Conservation (phyloP, 768 basidiomycete species). For the Asterophora parasitica region DNA sequence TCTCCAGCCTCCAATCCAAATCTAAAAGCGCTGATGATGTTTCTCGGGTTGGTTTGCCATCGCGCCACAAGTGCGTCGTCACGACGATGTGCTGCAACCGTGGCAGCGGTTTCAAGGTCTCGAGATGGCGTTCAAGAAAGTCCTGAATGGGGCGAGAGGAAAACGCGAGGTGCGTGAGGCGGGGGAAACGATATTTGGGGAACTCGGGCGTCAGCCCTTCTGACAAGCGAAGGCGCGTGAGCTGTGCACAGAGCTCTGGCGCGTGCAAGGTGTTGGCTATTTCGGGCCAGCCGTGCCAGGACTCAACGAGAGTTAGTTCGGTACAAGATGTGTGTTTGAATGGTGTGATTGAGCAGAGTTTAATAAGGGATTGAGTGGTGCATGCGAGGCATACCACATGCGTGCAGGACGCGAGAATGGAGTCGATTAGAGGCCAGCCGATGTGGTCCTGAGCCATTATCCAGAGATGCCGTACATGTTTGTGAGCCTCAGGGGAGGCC, state of each 20-base stretch:
- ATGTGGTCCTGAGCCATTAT: slow-evolving; percentile 9
- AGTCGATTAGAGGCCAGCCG: slow-evolving; percentile 8
- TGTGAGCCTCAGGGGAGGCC: neutral
- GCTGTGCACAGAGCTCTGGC: slow-evolving; percentile 5
- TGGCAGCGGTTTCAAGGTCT: slow-evolving; percentile 1
- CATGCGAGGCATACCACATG: slow-evolving; percentile 10
- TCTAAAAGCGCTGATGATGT: slow-evolving; percentile 8
- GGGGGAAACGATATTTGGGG: slow-evolving; percentile 9
- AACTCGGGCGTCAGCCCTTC: slow-evolving; percentile 13
- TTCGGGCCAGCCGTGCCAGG: slow-evolving; percentile 9
- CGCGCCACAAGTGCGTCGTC: slow-evolving; percentile 8
- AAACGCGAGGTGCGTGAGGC: slow-evolving; percentile 16
- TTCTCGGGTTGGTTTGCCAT: slow-evolving; percentile 1
- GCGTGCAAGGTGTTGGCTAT: slow-evolving; percentile 6
- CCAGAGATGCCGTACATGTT: slow-evolving; percentile 15
- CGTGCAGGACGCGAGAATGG: slow-evolving; percentile 9
- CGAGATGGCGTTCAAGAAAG: slow-evolving; percentile 9
- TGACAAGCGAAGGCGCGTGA: slow-evolving; percentile 14
- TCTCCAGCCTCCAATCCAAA: slow-evolving; percentile 9
- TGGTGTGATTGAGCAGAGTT: slow-evolving; percentile 6
- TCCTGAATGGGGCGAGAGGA: slow-evolving; percentile 9
- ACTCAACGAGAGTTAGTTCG: slow-evolving; percentile 13
- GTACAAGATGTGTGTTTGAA: slow-evolving; percentile 11
- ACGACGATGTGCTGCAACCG: slow-evolving; percentile 10
- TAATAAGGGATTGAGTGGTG: slow-evolving; percentile 7